phyloP scores from a whole-genome alignment of 1,284 basidiomycete species.

The Trametes versicolor region DNA sequence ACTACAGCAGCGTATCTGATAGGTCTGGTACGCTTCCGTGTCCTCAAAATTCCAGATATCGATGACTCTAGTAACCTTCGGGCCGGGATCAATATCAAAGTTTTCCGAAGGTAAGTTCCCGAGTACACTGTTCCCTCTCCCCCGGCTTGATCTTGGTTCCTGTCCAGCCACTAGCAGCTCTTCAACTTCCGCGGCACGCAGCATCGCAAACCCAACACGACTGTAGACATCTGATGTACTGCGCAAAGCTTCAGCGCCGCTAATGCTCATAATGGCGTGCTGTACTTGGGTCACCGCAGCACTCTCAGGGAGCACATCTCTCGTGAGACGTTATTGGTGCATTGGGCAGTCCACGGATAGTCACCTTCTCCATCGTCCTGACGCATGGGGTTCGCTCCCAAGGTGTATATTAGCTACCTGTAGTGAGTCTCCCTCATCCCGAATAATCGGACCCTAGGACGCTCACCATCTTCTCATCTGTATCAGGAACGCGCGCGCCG shows the following conservation, averaged over 20 bases:
- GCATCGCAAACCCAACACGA: conserved; percentile 9
- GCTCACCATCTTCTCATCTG: neutral
- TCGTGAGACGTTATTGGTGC: neutral
- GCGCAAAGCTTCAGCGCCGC: neutral
- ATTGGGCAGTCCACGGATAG: too few relatives aligned
- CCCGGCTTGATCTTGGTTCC: neutral
- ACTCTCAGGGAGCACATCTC: neutral
- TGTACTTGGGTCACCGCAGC: conserved; percentile 1
- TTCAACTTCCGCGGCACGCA: neutral
- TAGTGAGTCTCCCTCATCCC: neutral
- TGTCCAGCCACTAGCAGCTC: neutral
- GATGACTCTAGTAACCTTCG: neutral
- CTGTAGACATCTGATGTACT: conserved; percentile 7
- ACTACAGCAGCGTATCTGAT: neutral
- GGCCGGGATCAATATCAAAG: too few relatives aligned
- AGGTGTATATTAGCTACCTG: too few relatives aligned
- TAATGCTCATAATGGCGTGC: neutral
- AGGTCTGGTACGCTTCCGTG: neutral
- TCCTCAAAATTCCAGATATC: neutral
- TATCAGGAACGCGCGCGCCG: neutral
- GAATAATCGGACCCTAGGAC: neutral
- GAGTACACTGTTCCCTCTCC: neutral
- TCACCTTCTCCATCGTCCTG: too few relatives aligned
- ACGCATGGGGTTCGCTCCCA: too few relatives aligned
- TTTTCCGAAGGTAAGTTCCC: too few relatives aligned